phyloP scores from a whole-genome alignment of 2,329 filamentous ascomycete species.

The Delphinella strobiligena region DNA sequence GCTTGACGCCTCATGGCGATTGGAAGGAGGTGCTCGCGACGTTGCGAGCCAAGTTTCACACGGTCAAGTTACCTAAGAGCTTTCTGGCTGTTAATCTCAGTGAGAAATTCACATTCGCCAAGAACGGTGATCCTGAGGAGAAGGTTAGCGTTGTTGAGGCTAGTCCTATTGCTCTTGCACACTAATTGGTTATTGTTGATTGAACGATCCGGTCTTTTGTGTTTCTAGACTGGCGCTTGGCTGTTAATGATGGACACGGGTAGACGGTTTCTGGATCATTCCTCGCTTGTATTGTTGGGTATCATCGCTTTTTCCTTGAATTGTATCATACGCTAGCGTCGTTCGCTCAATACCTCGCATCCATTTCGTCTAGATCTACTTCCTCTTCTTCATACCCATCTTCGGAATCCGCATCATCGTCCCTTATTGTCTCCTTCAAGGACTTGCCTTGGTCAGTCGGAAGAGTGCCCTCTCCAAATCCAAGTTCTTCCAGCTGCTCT shows the following conservation, averaged over 20 bases:
- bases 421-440: conserved; percentile 12
- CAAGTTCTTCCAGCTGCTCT: conserved; percentile 28
- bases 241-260: too few relatives aligned
- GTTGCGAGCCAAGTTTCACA: conserved; percentile 85
- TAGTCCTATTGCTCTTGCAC: conserved; percentile 17
- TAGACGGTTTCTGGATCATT: too few relatives aligned
- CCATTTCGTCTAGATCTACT: conserved; percentile 11
- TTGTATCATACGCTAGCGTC: too few relatives aligned
- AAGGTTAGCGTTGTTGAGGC: conserved; percentile 9
- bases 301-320: too few relatives aligned
- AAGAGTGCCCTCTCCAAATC: conserved; percentile 16
- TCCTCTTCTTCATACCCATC: conserved; percentile 13
- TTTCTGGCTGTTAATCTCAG: conserved; percentile 39
- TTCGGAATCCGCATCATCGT: conserved; percentile 10
- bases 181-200: conserved; percentile 10
- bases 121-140: conserved; percentile 9
- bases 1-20: conserved; percentile 79
- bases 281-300: too few relatives aligned
- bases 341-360: conserved; percentile 7
- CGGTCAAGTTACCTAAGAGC: conserved; percentile 42
- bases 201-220: too few relatives aligned
- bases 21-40: conserved; percentile 98
- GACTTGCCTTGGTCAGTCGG: conserved; percentile 7
- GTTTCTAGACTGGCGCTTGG: too few relatives aligned
- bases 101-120: conserved; percentile 34